Evolutionary conservation across 192 early-diverging fungal species (phyloP).

Genomic region (Podila verticillata): DNA sequence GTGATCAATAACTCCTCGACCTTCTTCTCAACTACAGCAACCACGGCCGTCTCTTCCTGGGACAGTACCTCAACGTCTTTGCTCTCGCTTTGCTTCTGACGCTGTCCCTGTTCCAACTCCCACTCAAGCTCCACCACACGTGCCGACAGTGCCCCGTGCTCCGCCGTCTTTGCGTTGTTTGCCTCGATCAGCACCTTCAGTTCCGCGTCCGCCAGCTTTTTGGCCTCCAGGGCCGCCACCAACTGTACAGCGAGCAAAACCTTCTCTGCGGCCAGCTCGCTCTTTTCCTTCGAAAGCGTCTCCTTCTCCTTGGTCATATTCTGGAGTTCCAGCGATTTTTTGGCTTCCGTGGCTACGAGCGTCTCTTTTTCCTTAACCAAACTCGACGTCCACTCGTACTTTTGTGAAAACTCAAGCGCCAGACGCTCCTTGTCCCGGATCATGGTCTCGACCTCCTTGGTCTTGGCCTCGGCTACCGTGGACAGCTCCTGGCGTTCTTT

Average conservation of each 20-base stretch:
- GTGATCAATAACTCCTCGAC: not conserved
- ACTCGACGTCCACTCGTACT: not conserved
- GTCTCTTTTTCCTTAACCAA: constrained; percentile 3
- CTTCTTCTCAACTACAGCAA: not conserved
- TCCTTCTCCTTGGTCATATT: constrained; percentile 7
- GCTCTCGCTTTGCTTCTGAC: not conserved
- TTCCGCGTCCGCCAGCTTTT: constrained; percentile 7
- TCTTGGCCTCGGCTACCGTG: not conserved
- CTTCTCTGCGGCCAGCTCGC: not conserved
- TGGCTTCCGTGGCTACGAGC: not conserved
- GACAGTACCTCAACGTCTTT: not conserved
- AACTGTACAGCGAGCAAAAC: not conserved
- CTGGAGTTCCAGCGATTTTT: not conserved
- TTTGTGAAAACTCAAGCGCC: not conserved
- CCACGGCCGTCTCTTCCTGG: not conserved
- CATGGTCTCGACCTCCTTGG: constrained; percentile 3
- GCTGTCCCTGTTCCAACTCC: not conserved
- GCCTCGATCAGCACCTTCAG: constrained; percentile 9
- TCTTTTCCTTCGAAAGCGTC: not conserved
- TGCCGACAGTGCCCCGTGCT: not conserved
- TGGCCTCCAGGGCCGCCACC: not conserved
- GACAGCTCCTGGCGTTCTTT: not conserved
- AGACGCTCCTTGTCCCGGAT: constrained; percentile 1
- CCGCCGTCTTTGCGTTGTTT: not conserved
- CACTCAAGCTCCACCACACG: constrained; percentile 7